Percentiles rank a stretch among this genome's conserved stretches.
phyloP scores from a whole-genome alignment of 2,329 filamentous ascomycete species.

The Talaromyces funiculosus region DNA sequence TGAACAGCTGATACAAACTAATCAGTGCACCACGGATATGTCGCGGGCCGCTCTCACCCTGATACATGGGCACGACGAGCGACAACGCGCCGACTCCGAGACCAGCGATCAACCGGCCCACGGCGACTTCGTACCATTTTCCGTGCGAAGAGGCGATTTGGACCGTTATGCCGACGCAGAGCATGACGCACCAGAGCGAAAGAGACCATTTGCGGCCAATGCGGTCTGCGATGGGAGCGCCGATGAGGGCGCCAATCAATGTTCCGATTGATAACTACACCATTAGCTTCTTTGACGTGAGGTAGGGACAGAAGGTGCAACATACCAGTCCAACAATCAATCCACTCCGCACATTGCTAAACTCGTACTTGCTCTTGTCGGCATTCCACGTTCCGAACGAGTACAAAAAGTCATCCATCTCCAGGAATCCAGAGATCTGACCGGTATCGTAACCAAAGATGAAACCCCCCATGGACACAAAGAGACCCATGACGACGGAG shows the following conservation, averaged over 20 bases:
- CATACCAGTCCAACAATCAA: constrained; percentile 39
- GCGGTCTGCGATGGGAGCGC: constrained; percentile 38
- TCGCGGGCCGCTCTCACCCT: constrained; percentile 40
- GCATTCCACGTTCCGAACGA: constrained; percentile 31
- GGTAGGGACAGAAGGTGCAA: too few relatives aligned
- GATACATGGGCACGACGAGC: constrained; percentile 43
- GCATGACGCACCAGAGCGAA: constrained; percentile 34
- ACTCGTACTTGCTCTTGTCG: constrained; percentile 27
- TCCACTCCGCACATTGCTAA: constrained; percentile 38
- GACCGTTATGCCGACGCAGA: constrained; percentile 37
- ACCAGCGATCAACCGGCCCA: constrained; percentile 41
- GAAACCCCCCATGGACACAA: constrained; percentile 45
- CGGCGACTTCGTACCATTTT: constrained; percentile 38
- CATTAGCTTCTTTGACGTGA: not conserved
- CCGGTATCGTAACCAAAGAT: constrained; percentile 41
- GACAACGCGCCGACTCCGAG: constrained; percentile 40
- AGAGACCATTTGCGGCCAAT: constrained; percentile 41
- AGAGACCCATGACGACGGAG: constrained; percentile 37
- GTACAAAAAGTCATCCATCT: constrained; percentile 36
- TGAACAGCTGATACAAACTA: constrained; percentile 44
- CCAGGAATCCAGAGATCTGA: constrained; percentile 41
- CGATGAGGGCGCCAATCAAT: constrained; percentile 37
- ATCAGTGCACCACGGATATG: constrained; percentile 40
- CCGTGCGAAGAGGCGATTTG: constrained; percentile 35
- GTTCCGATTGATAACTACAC: constrained; percentile 40